Evolutionary conservation across 768 basidiomycete species (phyloP).

Genomic region (Sporobolomyces pararoseus): DNA sequence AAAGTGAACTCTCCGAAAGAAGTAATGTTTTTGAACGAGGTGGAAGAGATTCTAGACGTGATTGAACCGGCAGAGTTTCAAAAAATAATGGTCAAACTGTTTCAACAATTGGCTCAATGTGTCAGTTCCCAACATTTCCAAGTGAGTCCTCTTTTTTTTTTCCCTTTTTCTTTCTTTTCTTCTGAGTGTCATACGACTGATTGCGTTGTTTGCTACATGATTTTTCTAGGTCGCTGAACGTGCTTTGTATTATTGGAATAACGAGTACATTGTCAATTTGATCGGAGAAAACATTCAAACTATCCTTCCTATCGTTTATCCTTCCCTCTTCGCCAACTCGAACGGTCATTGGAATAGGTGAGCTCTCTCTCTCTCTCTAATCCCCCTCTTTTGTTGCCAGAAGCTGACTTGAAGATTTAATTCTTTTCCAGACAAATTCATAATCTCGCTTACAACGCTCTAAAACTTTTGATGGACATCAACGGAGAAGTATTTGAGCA

Average conservation of each 20-base stretch:
- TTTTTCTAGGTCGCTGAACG: conserved; percentile 73
- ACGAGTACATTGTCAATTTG: conserved; percentile 98
- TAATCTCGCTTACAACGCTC: conserved; percentile 96
- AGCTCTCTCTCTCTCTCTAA: conserved; percentile 46
- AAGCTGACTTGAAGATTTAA: too few relatives aligned
- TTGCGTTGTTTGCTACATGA: neutral
- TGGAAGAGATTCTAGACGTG: conserved; percentile 97
- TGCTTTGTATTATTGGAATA: conserved; percentile 97
- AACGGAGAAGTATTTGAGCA: conserved; percentile 91
- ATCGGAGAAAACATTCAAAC: conserved; percentile 91
- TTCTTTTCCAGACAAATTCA: conserved; percentile 75
- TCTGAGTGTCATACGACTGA: neutral
- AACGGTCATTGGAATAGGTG: conserved; percentile 98
- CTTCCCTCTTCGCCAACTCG: conserved; percentile 89
- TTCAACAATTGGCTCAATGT: conserved; percentile 90
- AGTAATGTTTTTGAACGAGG: conserved; percentile 99
- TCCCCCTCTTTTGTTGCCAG: too few relatives aligned
- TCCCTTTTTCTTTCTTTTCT: neutral
- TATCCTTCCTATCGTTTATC: conserved; percentile 94
- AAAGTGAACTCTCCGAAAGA: conserved; percentile 99
- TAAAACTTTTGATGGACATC: conserved; percentile 98
- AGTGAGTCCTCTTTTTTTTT: conserved; percentile 45
- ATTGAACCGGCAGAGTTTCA: conserved; percentile 94
- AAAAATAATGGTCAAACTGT: conserved; percentile 87
- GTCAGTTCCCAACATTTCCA: conserved; percentile 99